Base-by-base conservation (phyloP, 2,329 filamentous ascomycete species). In the Fonsecaea multimorphosa region DNA sequence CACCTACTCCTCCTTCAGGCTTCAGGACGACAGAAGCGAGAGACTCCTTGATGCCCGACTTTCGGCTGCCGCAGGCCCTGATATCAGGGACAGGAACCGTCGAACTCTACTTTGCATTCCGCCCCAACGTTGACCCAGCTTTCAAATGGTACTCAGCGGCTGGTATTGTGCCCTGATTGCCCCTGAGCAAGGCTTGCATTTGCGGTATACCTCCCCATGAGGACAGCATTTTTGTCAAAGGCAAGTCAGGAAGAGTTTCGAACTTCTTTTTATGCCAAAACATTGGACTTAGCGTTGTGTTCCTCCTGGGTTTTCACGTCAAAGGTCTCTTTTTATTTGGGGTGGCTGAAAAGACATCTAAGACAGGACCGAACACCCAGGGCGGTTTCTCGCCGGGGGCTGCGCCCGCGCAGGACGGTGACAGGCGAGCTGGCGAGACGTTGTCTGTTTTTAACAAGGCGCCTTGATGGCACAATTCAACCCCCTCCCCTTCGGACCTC, bases 41-140 rank as follows among this genome's bases (percentile, higher is more conserved):
- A 49, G 19, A 49, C 44, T 49, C 7, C 7, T 49, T 49, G 44
- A 49, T 49, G 44, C 44, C 44, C 44, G 44, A 49, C 44, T 22
- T 49, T 49, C 19, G 44, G 44, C 22, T 49, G 44, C 44, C 19
- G 44, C 19, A 49, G 1, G 44, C 44, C 38, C 44, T 49, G 19
- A 14, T 19, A 22, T 16, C 5, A 49, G 44, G 44, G 7, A 49
- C 44, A 24, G 44, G 44, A 11, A 24, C 44, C 44, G 22, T 49
- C 22, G 44, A 49, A 49, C 19, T 49, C 19, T 49, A 22, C 44
- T 24, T 24, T 24, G 44, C 44, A 24, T 49, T 24, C 22, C 19
- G 19, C 19, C 44, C 44, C 44, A 49, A 49, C 44, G 3, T 12
- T 24, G 22, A 49, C 19, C n/a, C 38, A 22, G 38, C 38, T 19